These are phyloP conservation scores for Eremothecium sinecaudum DNA, from an alignment of 1,139 yeast genomes.

Conservation along the genomic window DNA sequence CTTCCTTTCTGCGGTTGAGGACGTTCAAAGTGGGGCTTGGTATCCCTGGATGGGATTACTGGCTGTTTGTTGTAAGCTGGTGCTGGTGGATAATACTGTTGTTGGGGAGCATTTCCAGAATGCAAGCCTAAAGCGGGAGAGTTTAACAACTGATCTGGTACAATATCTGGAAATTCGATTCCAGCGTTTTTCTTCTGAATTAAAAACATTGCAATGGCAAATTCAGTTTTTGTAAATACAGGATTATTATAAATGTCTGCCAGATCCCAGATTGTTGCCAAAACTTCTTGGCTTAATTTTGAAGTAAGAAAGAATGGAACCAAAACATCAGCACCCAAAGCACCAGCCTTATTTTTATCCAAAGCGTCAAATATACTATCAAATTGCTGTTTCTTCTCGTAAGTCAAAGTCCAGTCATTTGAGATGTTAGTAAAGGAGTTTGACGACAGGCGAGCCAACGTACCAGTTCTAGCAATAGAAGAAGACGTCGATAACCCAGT, in stretches of 20 bases:
- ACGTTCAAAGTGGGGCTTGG: slow-evolving; percentile 28
- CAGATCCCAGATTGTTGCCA: slow-evolving; percentile 91
- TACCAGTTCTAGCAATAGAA: slow-evolving; percentile 20
- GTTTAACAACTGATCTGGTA: slow-evolving; percentile 45
- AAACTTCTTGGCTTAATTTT: slow-evolving; percentile 69
- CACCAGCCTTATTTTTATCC: slow-evolving; percentile 57
- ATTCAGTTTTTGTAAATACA: slow-evolving; percentile 67
- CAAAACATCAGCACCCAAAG: slow-evolving; percentile 66
- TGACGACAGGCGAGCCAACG: slow-evolving; percentile 23
- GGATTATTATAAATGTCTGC: slow-evolving; percentile 88
- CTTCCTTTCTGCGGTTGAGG: slow-evolving; percentile 25
- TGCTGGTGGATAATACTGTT: slow-evolving; percentile 20
- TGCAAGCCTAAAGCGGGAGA: slow-evolving; percentile 29
- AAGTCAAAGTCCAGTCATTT: slow-evolving; percentile 59
- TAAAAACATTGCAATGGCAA: slow-evolving; percentile 86
- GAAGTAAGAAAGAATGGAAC: slow-evolving; percentile 88
- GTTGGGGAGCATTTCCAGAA: slow-evolving; percentile 9
- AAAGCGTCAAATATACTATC: slow-evolving; percentile 69
- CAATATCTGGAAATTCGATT: slow-evolving; percentile 58
- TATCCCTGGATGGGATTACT: slow-evolving; percentile 31
- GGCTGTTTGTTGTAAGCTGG: slow-evolving; percentile 18
- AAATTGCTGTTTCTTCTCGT: slow-evolving; percentile 66
- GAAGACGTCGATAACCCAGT: slow-evolving; percentile 28
- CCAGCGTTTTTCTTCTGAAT: slow-evolving; percentile 81
- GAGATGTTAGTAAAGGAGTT: slow-evolving; percentile 47